Evolutionary conservation across 1,139 yeast genomes (phyloP), one percentile per base, ranked within the genome.

Genomic region (Schwanniomyces etchellsii): DNA sequence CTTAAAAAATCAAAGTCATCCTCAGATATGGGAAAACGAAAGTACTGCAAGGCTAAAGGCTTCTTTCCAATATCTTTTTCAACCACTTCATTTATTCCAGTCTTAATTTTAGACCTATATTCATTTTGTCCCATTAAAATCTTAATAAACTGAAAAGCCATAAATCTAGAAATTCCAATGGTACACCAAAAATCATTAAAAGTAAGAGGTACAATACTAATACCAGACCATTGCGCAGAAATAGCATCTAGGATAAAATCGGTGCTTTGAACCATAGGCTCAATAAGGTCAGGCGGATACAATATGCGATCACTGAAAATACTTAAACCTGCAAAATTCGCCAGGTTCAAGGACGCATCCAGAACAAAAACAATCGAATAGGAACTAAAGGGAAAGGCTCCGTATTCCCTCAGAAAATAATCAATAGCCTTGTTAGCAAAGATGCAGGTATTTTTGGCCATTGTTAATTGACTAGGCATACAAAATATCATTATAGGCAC

Each of bases 221-320:
- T 81, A 5, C 97, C 96, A 1, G 95, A 74, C 95, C 97, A 93
- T 51, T 93, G 98, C 5, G 76, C 70, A 0, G 98, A 84, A 22
- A 93, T 57, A 0, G 86, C 77, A 35, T 77, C 73, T 2, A 91
- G 70, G 5, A 91, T 51, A 0, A 63, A 52, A 38, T 84, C 88
- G 0, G 96, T 84, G 2, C 78, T 70, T 0, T 74, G 50, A 43
- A 83, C 78, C 39, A 86, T 67, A 0, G 95, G 93, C 43, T 93
- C 98, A 23, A 91, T 78, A 11, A 79, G 63, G 29, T 76, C 75
- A 0, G 93, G 70, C 0, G 93, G 81, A 45, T 85, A 91, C n/a
- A 91, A 55, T 9, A 88, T 52, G 20, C 70, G 61, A 15, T 81
- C 77, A 40, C 74, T 76, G 21, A 82, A 63, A 2, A 89, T 56